Evolutionary conservation across 768 basidiomycete genomes (phyloP).

Genomic region (Russula sp.): DNA sequence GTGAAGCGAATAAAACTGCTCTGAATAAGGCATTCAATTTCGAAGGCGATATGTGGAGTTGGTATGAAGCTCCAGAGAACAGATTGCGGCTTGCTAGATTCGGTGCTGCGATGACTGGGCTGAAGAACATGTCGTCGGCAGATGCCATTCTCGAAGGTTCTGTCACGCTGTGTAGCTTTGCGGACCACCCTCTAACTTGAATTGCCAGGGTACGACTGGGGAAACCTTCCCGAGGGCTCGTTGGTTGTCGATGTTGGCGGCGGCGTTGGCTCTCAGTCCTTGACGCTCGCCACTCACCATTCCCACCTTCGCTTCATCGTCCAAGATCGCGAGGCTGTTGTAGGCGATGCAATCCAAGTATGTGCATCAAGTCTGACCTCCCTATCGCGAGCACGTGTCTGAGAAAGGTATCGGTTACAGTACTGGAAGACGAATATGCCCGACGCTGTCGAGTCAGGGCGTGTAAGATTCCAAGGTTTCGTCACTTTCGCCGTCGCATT

Average conservation of each 20-base stretch:
- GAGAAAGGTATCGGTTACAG: background rate
- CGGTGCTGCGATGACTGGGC: constrained; percentile 9
- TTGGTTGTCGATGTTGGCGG: constrained; percentile 34
- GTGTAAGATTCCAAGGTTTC: constrained; percentile 27
- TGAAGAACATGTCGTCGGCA: constrained; percentile 4
- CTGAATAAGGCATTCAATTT: constrained; percentile 9
- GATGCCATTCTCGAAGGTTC: background rate
- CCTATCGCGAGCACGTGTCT: background rate
- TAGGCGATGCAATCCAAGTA: constrained; percentile 26
- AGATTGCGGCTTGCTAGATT: constrained; percentile 1
- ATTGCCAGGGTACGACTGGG: constrained; percentile 30
- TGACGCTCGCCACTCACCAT: constrained; percentile 25
- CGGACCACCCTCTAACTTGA: constrained; percentile 1
- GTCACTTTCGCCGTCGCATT: background rate
- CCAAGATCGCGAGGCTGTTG: constrained; percentile 30
- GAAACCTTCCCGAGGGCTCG: constrained; percentile 21
- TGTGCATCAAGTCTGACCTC: background rate
- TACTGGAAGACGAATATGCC: constrained; percentile 28
- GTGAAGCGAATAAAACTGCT: constrained; percentile 1
- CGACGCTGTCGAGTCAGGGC: constrained; percentile 23
- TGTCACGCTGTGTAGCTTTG: background rate
- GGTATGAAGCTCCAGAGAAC: constrained; percentile 11
- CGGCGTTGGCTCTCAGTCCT: constrained; percentile 28
- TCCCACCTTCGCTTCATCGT: constrained; percentile 29
- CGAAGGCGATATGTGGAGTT: background rate